Evolutionary conservation across 768 basidiomycete genomes (phyloP), one percentile per base, ranked within the genome.

Genomic region (Hydnum rufescens): DNA sequence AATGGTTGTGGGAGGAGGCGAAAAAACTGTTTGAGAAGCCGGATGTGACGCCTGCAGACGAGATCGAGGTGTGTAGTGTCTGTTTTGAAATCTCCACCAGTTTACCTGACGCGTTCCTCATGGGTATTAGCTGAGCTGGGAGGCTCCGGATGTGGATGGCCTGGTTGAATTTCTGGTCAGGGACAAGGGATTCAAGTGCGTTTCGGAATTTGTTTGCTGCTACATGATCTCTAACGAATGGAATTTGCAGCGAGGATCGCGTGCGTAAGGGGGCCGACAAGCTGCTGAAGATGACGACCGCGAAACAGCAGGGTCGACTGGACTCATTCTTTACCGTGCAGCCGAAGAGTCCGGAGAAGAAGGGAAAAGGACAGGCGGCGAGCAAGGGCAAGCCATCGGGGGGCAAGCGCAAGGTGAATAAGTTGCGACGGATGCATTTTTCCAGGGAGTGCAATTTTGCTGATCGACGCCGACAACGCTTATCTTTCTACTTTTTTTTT

Each of bases 1-100:
- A 93, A 54, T 99, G 93, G 93, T 87, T 87, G 47, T 97, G 87
- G 86, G 78, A 92, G 64, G 82, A 89, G 57, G 95, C 95, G 32
- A 90, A 90, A 66, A 74, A 79, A 63, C 61, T 99, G 25, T 99
- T 99, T 61, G 66, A 80, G 65, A 76, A 81, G 49, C 95, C 95
- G 2, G 88, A 95, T 55, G 93, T 99, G 22, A 68, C 77, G 4
- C 82, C 88, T 25, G 82, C 88, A 2, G 78, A 80, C 46, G 73
- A 96, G 59, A 63, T 96, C 25, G 84, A 95, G 68, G 90, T 93
- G 56, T 36, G 67, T 60, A 16, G 16, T 28, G 44, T 26, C 26
- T 8, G 13, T 47, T 47, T 25, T 47, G 8, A 13, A 13, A 1
- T 47, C 16, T 47, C 8, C 44, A 39, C 34, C 34, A 39, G 8